Percentiles rank a stretch among this genome's conserved stretches.
Conservation (phyloP, 441 rosid species). For the Bocquillonia castaneifolia region DNA sequence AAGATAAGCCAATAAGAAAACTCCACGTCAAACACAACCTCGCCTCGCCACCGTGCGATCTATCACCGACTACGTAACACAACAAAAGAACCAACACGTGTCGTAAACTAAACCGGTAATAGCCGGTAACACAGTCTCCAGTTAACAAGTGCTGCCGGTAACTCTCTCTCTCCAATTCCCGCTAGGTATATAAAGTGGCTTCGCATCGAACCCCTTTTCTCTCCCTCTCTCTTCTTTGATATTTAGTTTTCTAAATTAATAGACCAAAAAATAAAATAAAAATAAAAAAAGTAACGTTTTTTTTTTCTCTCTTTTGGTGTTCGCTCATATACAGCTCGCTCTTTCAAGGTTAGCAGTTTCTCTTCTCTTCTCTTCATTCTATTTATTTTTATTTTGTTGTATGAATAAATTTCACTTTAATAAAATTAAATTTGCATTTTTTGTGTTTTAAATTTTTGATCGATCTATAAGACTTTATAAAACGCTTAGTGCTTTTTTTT, state of each 20-base stretch:
- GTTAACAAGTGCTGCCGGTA: slow-evolving; percentile 43
- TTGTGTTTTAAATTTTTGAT: slow-evolving; percentile 17
- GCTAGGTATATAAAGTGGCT: slow-evolving; percentile 45
- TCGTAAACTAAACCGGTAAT: neutral
- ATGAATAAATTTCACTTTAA: neutral
- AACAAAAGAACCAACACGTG: slow-evolving; percentile 28
- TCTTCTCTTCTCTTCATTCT: neutral
- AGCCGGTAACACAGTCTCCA: slow-evolving; percentile 22
- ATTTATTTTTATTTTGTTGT: neutral
- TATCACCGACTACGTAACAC: slow-evolving; percentile 27
- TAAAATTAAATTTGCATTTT: neutral
- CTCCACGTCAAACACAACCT: slow-evolving; percentile 22
- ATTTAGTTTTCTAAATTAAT: neutral
- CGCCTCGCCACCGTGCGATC: slow-evolving; percentile 36
- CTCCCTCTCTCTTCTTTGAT: neutral
- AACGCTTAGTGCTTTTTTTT: slow-evolving; percentile 11
- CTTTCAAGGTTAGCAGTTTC: slow-evolving; percentile 34
- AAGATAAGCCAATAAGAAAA: neutral
- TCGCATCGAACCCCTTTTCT: slow-evolving; percentile 7
- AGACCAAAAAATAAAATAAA: no score
- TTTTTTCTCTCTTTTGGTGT: neutral
- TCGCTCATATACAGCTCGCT: slow-evolving; percentile 28
- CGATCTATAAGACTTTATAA: slow-evolving; percentile 24
- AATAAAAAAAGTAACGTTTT: slow-evolving; percentile 27
- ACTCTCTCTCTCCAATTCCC: slow-evolving; percentile 40